Conservation (phyloP, 495 filamentous ascomycete species). For the Penicillium riverlandense region DNA sequence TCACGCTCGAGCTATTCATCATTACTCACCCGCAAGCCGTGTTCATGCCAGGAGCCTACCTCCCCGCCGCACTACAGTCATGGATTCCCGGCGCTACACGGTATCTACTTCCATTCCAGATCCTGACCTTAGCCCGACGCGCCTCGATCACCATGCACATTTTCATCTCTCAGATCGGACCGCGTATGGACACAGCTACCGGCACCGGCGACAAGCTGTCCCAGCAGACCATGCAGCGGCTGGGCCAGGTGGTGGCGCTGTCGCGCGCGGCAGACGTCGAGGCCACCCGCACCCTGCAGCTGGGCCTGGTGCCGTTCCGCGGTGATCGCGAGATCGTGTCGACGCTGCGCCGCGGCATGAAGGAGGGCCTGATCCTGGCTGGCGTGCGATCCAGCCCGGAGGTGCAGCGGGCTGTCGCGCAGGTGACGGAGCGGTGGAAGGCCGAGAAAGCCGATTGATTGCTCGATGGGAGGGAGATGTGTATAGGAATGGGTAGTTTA, state of each 20-base stretch:
- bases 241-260: slow-evolving; percentile 35
- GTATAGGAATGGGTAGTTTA: too few species aligned
- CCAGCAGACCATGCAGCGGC: slow-evolving; percentile 30
- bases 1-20: slow-evolving; percentile 65
- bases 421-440: slow-evolving; percentile 49
- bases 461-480: not conserved
- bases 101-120: slow-evolving; percentile 84
- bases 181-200: slow-evolving; percentile 7
- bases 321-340: slow-evolving; percentile 56
- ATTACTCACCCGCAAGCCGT: slow-evolving; percentile 55
- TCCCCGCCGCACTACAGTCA: slow-evolving; percentile 33
- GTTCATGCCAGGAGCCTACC: slow-evolving; percentile 26
- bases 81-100: slow-evolving; percentile 48
- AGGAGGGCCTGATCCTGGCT: slow-evolving; percentile 70
- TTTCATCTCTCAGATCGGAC: slow-evolving; percentile 73
- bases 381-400: slow-evolving; percentile 65
- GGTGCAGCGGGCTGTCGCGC: slow-evolving; percentile 66
- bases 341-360: slow-evolving; percentile 57
- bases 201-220: slow-evolving; percentile 15
- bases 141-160: slow-evolving; percentile 76
- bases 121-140: slow-evolving; percentile 69
- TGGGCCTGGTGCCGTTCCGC: slow-evolving; percentile 78
- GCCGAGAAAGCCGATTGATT: slow-evolving; percentile 13
- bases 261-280: slow-evolving; percentile 57
- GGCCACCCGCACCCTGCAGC: slow-evolving; percentile 57